Conservation (phyloP, 768 basidiomycete genomes). For the Leccinum sublutescens region DNA sequence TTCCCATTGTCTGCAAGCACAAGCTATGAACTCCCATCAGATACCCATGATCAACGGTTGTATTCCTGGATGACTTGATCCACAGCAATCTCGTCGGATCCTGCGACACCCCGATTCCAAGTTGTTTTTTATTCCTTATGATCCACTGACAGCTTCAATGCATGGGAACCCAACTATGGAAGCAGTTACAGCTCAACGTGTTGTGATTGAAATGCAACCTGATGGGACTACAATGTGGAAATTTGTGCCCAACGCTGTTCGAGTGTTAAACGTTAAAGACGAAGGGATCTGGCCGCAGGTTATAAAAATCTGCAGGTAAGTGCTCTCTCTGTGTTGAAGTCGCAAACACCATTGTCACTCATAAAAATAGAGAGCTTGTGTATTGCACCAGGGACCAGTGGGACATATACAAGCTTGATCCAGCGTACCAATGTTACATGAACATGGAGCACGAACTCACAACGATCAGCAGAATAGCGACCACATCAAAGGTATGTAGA, state of each 20-base stretch:
- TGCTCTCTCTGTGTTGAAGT: background rate
- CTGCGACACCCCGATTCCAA: background rate
- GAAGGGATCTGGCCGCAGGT: background rate
- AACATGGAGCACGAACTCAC: too few species aligned
- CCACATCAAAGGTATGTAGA: too few species aligned
- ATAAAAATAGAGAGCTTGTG: too few species aligned
- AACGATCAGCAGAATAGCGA: too few species aligned
- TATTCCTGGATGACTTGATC: background rate
- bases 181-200: background rate
- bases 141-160: background rate
- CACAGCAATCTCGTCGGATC: background rate
- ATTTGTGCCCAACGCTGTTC: background rate
- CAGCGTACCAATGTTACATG: too few species aligned
- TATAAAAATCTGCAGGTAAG: background rate
- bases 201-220: background rate
- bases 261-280: background rate
- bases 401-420: too few species aligned
- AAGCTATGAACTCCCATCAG: background rate
- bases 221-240: background rate
- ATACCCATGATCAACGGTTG: background rate
- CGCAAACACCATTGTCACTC: too few species aligned
- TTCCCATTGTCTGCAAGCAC: too few species aligned
- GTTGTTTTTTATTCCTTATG: background rate
- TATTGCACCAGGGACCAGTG: too few species aligned
- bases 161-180: background rate